These are phyloP conservation scores for Trichoderma oligosporum DNA, from an alignment of 2,329 filamentous ascomycete genomes.

Conservation along the genomic window DNA sequence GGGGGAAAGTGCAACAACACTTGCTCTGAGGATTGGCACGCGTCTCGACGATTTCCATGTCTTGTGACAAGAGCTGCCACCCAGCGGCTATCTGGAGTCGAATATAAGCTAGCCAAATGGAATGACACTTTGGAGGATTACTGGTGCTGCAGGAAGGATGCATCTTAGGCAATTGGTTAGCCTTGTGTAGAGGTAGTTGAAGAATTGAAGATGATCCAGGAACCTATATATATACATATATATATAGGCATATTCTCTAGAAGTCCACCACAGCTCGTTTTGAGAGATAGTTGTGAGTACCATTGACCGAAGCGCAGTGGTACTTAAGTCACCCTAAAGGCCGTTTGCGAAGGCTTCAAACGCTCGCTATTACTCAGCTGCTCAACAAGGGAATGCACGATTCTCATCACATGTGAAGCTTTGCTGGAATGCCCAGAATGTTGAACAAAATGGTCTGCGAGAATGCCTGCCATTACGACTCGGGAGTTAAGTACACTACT, in stretches of 20 bases:
- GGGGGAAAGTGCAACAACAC: neutral
- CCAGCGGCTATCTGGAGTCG: neutral
- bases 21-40: neutral
- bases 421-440: no score
- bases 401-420: no score
- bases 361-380: no score
- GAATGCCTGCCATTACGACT: no score
- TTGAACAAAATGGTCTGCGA: no score
- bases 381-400: no score
- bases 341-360: no score
- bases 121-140: conserved; percentile 10
- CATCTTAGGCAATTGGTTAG: conserved; percentile 22
- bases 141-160: conserved; percentile 6
- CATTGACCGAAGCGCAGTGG: no score
- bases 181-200: conserved; percentile 21
- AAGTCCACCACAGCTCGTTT: neutral
- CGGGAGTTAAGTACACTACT: no score
- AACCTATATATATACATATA: neutral
- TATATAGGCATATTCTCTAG: neutral
- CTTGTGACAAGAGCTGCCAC: neutral
- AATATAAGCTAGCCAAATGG: conserved; percentile 12
- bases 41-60: neutral
- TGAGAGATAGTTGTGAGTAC: neutral
- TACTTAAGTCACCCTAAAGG: no score
- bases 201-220: conserved; percentile 22